Evolutionary conservation across 306 rosid genomes (phyloP).

Genomic region (Amphicarpaea edgeworthii): DNA sequence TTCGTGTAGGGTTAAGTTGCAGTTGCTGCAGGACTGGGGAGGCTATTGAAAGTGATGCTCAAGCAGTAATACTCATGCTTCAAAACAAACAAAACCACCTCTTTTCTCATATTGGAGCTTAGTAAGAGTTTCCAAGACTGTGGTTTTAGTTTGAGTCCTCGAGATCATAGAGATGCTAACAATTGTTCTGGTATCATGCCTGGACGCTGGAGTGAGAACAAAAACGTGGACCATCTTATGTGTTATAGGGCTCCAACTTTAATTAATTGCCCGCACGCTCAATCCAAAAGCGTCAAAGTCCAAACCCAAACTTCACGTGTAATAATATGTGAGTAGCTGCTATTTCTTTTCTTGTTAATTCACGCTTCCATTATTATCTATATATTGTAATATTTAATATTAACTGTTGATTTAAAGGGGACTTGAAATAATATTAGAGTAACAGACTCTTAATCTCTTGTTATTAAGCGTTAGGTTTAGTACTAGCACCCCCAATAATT

Average conservation of each 20-base stretch:
- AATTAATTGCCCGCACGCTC: slow-evolving; percentile 40
- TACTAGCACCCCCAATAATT: background rate
- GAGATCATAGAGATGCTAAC: no score
- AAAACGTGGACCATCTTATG: background rate
- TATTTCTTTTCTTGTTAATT: slow-evolving; percentile 1
- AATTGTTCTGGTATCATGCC: no score
- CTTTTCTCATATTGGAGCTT: background rate
- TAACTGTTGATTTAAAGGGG: no score
- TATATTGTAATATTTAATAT: no score
- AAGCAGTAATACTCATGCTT: background rate
- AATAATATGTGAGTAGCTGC: background rate
- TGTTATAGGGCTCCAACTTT: slow-evolving; percentile 20
- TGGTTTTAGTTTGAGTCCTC: background rate
- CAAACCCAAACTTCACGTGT: slow-evolving; percentile 33
- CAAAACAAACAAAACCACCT: background rate
- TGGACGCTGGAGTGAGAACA: background rate
- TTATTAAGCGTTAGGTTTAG: slow-evolving; percentile 16
- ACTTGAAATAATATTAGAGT: no score
- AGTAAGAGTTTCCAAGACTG: background rate
- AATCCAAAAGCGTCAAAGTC: background rate
- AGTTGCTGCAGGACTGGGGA: background rate
- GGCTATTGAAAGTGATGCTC: background rate
- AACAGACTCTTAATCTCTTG: slow-evolving; percentile 6
- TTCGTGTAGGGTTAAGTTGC: background rate
- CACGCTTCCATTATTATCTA: slow-evolving; percentile 23